Conservation (phyloP, 1,284 basidiomycete genomes). For the Erythrobasidium hasegawianum region DNA sequence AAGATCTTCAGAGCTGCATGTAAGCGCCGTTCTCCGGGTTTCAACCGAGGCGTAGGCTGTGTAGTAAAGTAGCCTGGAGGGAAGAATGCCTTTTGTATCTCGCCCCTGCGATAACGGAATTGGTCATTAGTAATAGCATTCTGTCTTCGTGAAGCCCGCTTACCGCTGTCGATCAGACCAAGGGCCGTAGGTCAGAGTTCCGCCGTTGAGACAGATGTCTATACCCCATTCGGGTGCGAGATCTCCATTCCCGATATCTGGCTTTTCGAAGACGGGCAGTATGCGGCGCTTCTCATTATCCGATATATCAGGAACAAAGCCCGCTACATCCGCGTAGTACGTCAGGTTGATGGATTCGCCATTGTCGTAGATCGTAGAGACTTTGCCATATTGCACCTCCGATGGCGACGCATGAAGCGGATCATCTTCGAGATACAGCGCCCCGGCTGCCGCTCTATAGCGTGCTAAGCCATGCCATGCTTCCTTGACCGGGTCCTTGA, state of each 20-base stretch:
- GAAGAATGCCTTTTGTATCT: conserved; percentile 75
- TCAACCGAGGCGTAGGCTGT: conserved; percentile 58
- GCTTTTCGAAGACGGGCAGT: conserved; percentile 44
- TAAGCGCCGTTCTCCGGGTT: conserved; percentile 71
- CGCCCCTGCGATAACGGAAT: no score
- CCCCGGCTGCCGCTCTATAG: conserved; percentile 49
- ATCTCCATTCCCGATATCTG: conserved; percentile 79
- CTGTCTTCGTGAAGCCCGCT: no score
- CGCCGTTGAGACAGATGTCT: conserved; percentile 71
- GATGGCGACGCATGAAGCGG: background rate
- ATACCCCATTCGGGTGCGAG: conserved; percentile 86
- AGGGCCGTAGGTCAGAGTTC: conserved; percentile 76
- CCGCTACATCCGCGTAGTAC: conserved; percentile 71
- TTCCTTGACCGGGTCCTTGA: background rate
- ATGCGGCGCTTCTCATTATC: conserved; percentile 37
- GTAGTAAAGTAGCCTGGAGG: conserved; percentile 69
- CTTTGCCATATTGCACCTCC: conserved; percentile 73
- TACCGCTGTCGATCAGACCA: conserved; percentile 89
- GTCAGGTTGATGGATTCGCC: conserved; percentile 60
- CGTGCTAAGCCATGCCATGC: conserved; percentile 53
- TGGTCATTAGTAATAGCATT: no score
- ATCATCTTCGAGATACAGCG: conserved; percentile 19
- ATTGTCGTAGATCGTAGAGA: conserved; percentile 74
- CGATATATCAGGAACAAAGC: conserved; percentile 40
- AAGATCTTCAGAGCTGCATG: conserved; percentile 76